These are phyloP conservation scores for Mrakia blollopis DNA, from an alignment of 768 basidiomycete species.

Conservation along the genomic window DNA sequence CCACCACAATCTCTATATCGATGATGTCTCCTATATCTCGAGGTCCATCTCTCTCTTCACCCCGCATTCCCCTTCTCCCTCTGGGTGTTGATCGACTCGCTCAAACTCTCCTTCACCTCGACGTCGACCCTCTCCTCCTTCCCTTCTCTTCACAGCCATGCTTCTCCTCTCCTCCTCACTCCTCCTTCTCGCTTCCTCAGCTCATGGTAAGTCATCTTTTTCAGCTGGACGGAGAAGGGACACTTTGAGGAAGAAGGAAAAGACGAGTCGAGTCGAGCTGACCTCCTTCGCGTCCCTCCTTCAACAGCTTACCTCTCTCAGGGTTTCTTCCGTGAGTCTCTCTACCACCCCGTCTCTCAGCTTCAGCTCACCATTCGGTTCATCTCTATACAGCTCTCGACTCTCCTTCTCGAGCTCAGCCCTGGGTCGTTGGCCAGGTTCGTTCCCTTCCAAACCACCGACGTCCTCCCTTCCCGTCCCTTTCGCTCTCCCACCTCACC, in stretches of 20 bases:
- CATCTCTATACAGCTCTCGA: not conserved
- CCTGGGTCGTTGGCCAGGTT: not conserved
- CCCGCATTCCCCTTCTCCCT: not conserved
- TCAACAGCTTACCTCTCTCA: not conserved
- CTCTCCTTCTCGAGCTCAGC: not conserved
- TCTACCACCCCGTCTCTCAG: not conserved
- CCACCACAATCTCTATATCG: too few species aligned
- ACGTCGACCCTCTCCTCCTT: not conserved
- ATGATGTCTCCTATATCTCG: not conserved
- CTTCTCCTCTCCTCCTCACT: not conserved
- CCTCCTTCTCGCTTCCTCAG: not conserved
- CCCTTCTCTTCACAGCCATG: not conserved
- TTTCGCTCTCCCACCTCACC: not conserved
- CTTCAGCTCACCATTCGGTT: not conserved
- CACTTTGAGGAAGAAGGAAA: not conserved
- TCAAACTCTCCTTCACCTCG: not conserved
- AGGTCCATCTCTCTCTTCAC: not conserved
- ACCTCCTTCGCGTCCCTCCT: not conserved
- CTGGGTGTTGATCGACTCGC: not conserved
- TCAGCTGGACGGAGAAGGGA: not conserved
- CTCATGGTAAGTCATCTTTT: not conserved
- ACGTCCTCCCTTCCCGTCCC: too few species aligned
- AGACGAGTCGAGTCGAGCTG: not conserved
- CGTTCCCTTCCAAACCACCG: not conserved
- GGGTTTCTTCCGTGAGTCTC: slow-evolving; percentile 3